These are phyloP conservation scores for Vitis labrusca DNA, from an alignment of 164 flowering plant species.

Conservation along the genomic window DNA sequence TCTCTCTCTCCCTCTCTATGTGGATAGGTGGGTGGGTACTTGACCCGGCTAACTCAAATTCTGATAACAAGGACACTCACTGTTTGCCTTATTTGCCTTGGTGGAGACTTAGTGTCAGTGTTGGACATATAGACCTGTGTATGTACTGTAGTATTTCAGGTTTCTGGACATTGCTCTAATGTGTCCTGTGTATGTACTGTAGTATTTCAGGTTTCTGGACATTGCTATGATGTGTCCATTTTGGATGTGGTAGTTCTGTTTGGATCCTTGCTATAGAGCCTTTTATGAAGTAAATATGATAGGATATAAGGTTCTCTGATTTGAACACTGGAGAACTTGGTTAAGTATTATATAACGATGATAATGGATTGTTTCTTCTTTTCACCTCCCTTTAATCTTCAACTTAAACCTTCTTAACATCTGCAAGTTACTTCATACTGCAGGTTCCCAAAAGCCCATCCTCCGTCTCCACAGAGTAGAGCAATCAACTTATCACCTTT, in stretches of 20 bases:
- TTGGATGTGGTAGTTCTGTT: no score
- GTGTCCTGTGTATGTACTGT: background rate
- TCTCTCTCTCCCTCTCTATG: conserved; percentile 2
- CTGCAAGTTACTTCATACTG: background rate
- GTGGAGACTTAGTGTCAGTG: background rate
- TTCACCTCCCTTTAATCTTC: background rate
- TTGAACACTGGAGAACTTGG: background rate
- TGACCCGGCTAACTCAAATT: no score
- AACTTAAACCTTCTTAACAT: background rate
- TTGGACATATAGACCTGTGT: background rate
- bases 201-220: background rate
- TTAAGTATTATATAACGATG: background rate
- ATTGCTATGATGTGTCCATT: background rate
- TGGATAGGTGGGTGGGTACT: background rate
- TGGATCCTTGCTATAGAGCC: background rate
- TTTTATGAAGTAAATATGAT: background rate
- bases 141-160: background rate
- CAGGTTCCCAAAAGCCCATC: conserved; percentile 26
- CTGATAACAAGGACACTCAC: no score
- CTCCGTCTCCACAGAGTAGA: conserved; percentile 15
- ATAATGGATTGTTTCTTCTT: background rate
- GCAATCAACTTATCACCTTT: conserved; percentile 12
- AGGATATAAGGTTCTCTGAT: background rate
- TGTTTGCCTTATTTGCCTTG: background rate
- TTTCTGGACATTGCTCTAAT: background rate